These are phyloP conservation scores for Melanogaster broomeanus DNA, from an alignment of 768 basidiomycete species.

Conservation along the genomic window DNA sequence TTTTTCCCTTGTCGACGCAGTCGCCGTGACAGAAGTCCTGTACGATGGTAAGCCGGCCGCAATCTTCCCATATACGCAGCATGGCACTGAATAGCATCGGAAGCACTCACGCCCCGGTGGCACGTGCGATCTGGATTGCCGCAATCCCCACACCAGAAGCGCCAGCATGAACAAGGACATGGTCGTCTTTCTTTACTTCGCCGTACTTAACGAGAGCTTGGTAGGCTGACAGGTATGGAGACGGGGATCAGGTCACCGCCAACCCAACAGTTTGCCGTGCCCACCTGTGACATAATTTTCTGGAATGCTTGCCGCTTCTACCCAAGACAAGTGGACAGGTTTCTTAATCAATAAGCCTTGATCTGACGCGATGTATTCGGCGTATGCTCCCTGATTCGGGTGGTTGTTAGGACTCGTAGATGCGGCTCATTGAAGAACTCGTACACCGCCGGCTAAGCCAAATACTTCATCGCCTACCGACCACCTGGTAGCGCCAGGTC, in stretches of 20 bases:
- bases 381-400: slow-evolving; percentile 76
- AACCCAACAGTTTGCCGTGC: slow-evolving; percentile 14
- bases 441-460: slow-evolving; percentile 79
- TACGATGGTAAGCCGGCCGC: slow-evolving; percentile 7
- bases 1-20: slow-evolving; percentile 84
- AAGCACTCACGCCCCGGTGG: slow-evolving; percentile 65
- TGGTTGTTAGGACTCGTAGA: not conserved
- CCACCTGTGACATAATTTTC: slow-evolving; percentile 88
- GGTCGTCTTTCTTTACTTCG: slow-evolving; percentile 64
- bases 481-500: slow-evolving; percentile 53
- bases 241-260: slow-evolving; percentile 6
- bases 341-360: slow-evolving; percentile 73
- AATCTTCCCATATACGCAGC: not conserved
- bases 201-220: slow-evolving; percentile 69
- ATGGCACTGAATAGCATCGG: slow-evolving; percentile 4
- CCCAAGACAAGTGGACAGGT: slow-evolving; percentile 74
- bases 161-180: slow-evolving; percentile 88
- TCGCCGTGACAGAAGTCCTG: slow-evolving; percentile 75
- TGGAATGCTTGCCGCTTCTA: slow-evolving; percentile 83
- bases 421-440: no score
- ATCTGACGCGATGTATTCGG: slow-evolving; percentile 75
- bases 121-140: slow-evolving; percentile 82
- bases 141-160: slow-evolving; percentile 90
- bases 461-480: slow-evolving; percentile 70
- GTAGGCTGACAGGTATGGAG: slow-evolving; percentile 42